Evolutionary conservation across 2,329 filamentous ascomycete species (phyloP).

Genomic region (Trichoderma sp.): DNA sequence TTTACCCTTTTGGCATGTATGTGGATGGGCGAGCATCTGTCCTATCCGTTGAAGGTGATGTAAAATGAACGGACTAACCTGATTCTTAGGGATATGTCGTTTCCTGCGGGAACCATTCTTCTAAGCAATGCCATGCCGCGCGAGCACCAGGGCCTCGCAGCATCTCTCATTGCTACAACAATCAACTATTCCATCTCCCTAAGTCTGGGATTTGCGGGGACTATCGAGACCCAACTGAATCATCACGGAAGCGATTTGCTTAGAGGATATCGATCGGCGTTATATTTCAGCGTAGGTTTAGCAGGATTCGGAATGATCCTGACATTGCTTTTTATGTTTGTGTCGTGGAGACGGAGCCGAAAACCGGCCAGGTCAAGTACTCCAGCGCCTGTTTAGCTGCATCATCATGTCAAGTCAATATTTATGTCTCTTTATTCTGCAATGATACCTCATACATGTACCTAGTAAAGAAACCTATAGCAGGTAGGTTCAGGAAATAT

Average conservation of each 20-base stretch:
- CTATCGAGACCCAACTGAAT: slow-evolving; percentile 36
- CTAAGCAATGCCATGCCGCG: slow-evolving; percentile 48
- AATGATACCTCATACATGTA: not conserved
- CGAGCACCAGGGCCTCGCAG: slow-evolving; percentile 40
- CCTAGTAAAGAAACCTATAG: not conserved
- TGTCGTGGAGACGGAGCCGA: slow-evolving; percentile 8
- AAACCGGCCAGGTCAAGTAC: not conserved
- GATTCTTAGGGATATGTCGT: slow-evolving; percentile 57
- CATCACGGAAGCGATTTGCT: slow-evolving; percentile 29
- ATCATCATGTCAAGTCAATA: not conserved
- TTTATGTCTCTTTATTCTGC: not conserved
- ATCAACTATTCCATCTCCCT: slow-evolving; percentile 64
- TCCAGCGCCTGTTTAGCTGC: not conserved
- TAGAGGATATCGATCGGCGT: slow-evolving; percentile 31
- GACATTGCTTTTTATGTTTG: slow-evolving; percentile 9
- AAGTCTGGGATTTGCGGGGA: slow-evolving; percentile 60
- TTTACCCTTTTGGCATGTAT: slow-evolving; percentile 15
- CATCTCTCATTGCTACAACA: slow-evolving; percentile 54
- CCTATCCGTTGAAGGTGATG: slow-evolving; percentile 20
- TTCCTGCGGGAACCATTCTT: slow-evolving; percentile 56
- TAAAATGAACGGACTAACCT: not conserved
- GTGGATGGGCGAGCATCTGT: not conserved
- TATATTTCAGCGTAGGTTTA: slow-evolving; percentile 28
- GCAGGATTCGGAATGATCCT: slow-evolving; percentile 10
- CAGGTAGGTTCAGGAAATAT: not conserved